Evolutionary conservation across 257 asterid species (phyloP).

Genomic region (Lantana camara): DNA sequence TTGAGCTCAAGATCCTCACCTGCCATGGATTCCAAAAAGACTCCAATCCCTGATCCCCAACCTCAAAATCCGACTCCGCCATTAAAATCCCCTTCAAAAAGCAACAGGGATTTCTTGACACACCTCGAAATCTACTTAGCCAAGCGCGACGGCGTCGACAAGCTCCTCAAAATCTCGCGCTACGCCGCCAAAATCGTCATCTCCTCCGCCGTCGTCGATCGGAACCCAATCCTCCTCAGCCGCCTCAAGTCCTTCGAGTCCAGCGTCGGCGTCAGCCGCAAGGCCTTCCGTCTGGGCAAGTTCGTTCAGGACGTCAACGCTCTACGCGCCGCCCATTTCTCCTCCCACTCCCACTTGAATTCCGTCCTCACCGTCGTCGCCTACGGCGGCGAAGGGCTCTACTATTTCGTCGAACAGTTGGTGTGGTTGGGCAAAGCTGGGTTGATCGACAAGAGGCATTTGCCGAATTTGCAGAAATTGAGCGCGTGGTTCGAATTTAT

Average conservation of each 20-base stretch:
- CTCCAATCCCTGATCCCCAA: slow-evolving; percentile 23
- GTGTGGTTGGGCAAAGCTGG: slow-evolving; percentile 86
- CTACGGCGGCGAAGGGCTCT: slow-evolving; percentile 85
- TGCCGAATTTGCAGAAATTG: slow-evolving; percentile 50
- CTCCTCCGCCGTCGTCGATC: slow-evolving; percentile 53
- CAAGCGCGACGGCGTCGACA: slow-evolving; percentile 93
- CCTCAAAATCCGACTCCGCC: slow-evolving; percentile 14
- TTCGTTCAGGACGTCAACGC: slow-evolving; percentile 87
- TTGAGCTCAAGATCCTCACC: slow-evolving; percentile 36
- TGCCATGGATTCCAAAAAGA: slow-evolving; percentile 45
- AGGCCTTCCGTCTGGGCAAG: slow-evolving; percentile 92
- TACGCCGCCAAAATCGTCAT: slow-evolving; percentile 82
- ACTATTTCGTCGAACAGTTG: slow-evolving; percentile 84
- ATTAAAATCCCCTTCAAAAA: slow-evolving; percentile 25
- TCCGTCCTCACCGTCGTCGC: slow-evolving; percentile 45
- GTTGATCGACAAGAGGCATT: slow-evolving; percentile 57
- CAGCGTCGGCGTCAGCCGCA: slow-evolving; percentile 83
- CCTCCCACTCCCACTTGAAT: slow-evolving; percentile 29
- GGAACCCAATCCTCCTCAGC: slow-evolving; percentile 24
- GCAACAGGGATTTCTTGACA: slow-evolving; percentile 57
- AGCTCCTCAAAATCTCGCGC: slow-evolving; percentile 80
- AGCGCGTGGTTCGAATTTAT: slow-evolving; percentile 89
- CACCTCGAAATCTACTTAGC: slow-evolving; percentile 81
- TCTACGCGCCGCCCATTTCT: slow-evolving; percentile 42
- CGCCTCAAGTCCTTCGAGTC: slow-evolving; percentile 90